A percentile compares a stretch with the other conserved stretches of the same genome.
These are phyloP conservation scores for Datura wrightii DNA, from an alignment of 257 asterid genomes.

Conservation along the genomic window DNA sequence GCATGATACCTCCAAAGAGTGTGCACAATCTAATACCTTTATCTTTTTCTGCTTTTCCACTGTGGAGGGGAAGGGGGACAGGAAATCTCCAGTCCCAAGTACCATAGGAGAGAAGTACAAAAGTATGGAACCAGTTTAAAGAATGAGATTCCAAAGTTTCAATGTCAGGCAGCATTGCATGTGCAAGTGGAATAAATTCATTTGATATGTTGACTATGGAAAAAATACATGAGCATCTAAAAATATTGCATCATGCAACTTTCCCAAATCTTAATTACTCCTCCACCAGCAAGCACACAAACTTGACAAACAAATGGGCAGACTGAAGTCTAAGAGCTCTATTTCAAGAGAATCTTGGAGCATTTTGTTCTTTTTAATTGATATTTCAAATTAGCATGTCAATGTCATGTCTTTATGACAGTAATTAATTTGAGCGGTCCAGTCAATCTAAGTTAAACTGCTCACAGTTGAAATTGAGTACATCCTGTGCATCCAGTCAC, in stretches of 20 bases:
- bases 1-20: background rate
- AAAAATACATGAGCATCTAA: background rate
- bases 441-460: background rate
- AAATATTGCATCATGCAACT: background rate
- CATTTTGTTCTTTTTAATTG: background rate
- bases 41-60: background rate
- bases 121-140: constrained; percentile 5
- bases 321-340: background rate
- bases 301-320: background rate
- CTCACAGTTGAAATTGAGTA: background rate
- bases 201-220: background rate
- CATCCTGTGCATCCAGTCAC: constrained; percentile 8
- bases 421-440: background rate
- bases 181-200: constrained; percentile 3
- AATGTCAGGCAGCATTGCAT: background rate
- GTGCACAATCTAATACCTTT: background rate
- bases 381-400: background rate
- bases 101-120: background rate
- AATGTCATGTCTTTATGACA: constrained; percentile 1
- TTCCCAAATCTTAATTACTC: background rate
- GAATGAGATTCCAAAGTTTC: constrained; percentile 21
- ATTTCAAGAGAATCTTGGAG: background rate
- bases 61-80: background rate
- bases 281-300: constrained; percentile 13
- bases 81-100: constrained; percentile 16